Conservation (phyloP, 257 asterid species). For the Paulownia fortunei region DNA sequence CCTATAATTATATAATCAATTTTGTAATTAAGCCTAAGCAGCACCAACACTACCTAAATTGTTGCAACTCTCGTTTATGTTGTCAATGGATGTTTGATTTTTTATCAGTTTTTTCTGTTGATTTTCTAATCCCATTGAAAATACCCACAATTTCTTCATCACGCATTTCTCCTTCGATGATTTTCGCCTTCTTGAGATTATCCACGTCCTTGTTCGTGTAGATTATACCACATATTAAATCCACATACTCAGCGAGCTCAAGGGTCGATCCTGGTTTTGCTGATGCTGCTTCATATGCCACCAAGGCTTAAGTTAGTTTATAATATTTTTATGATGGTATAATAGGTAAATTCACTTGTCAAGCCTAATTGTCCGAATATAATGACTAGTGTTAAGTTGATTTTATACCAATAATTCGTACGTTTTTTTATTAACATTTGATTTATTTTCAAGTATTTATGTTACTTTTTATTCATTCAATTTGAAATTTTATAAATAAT, state of each 20-base stretch:
- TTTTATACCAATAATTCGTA: too few species aligned
- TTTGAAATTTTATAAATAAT: too few species aligned
- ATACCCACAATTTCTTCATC: constrained; percentile 22
- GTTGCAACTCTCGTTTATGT: neutral
- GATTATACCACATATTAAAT: constrained; percentile 34
- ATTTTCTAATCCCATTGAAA: constrained; percentile 30
- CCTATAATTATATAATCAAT: too few species aligned
- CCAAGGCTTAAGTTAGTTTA: too few species aligned
- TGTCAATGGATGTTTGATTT: constrained; percentile 13
- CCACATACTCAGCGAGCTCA: constrained; percentile 32
- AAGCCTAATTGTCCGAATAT: too few species aligned
- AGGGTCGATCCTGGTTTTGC: constrained; percentile 8
- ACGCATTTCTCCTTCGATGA: constrained; percentile 3
- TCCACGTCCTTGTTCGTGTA: constrained; percentile 22
- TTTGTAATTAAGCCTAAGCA: too few species aligned
- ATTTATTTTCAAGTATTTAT: too few species aligned
- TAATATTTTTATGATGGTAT: too few species aligned
- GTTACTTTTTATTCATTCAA: too few species aligned
- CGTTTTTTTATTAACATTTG: too few species aligned
- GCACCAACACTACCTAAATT: neutral
- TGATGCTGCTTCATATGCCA: constrained; percentile 31
- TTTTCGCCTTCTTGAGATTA: constrained; percentile 2
- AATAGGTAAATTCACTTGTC: too few species aligned
- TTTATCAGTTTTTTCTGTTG: neutral
- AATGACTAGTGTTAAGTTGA: too few species aligned